Conservation (phyloP, 2,329 filamentous ascomycete species). For the Iodosphaeria phyllophila region DNA sequence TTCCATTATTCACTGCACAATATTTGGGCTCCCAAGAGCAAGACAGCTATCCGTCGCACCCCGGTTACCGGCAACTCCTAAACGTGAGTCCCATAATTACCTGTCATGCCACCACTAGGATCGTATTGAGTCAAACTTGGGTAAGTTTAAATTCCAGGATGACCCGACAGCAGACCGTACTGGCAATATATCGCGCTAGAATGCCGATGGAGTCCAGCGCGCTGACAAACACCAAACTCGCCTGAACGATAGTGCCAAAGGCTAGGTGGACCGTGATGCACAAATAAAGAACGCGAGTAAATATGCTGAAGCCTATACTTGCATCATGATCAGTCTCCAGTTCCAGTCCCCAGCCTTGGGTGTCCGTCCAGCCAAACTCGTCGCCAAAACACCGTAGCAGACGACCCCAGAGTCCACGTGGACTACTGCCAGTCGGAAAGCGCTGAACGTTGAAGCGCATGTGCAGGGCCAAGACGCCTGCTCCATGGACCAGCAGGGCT, state of each 20-base stretch:
- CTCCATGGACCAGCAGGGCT: neutral
- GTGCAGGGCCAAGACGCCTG: neutral
- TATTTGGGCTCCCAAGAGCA: too few relatives aligned
- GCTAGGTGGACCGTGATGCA: neutral
- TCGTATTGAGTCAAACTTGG: too few relatives aligned
- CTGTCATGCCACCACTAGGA: too few relatives aligned
- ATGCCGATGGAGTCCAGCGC: neutral
- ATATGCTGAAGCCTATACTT: neutral
- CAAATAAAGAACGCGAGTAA: neutral
- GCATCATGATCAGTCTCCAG: too few relatives aligned
- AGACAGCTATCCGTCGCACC: too few relatives aligned
- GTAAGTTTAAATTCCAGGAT: neutral
- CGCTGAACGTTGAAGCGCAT: neutral
- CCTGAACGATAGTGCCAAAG: neutral
- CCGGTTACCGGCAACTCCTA: too few relatives aligned
- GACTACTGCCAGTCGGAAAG: neutral
- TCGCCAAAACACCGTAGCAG: too few relatives aligned
- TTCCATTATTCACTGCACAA: too few relatives aligned
- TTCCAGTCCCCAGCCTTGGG: too few relatives aligned
- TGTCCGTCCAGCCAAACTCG: conserved; percentile 1
- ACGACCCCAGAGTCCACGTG: too few relatives aligned
- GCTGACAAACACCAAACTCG: neutral
- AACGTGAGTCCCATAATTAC: too few relatives aligned
- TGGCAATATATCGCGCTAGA: neutral
- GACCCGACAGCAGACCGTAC: neutral